Evolutionary conservation across 805 yeast genomes (phyloP).

Genomic region (Saturnispora gosingensis): DNA sequence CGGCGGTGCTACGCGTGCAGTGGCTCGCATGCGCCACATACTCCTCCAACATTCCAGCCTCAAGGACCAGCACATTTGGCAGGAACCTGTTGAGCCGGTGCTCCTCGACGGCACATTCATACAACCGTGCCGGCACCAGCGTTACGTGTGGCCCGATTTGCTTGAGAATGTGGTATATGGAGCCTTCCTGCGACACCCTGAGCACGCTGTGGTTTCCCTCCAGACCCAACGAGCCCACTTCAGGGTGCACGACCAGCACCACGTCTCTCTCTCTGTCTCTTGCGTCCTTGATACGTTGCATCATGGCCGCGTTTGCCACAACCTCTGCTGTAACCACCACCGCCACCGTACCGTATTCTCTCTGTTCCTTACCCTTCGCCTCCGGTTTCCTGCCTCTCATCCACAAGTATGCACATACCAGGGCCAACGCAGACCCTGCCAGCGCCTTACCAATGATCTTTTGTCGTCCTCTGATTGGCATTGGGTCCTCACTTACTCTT

Average conservation of each 20-base stretch:
- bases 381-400: neutral
- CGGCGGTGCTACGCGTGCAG: no score
- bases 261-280: constrained; percentile 16
- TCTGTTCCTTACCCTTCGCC: neutral
- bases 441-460: neutral
- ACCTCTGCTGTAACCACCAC: neutral
- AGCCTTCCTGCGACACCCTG: constrained; percentile 34
- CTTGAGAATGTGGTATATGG: constrained; percentile 47
- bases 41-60: neutral
- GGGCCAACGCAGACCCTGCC: neutral
- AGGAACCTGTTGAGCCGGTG: neutral
- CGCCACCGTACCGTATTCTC: neutral
- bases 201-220: constrained; percentile 29
- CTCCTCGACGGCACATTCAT: neutral
- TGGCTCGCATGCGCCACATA: neutral
- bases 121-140: neutral
- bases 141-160: constrained; percentile 21
- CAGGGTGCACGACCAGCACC: constrained; percentile 23
- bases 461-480: neutral
- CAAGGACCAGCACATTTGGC: neutral
- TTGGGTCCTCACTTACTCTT: neutral
- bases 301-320: neutral
- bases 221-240: constrained; percentile 15
- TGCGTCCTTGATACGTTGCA: neutral
- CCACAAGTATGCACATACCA: neutral